Evolutionary conservation across 2,329 filamentous ascomycete genomes (phyloP), one percentile per base, ranked within the genome.

Genomic region (Coniochaeta sp.): DNA sequence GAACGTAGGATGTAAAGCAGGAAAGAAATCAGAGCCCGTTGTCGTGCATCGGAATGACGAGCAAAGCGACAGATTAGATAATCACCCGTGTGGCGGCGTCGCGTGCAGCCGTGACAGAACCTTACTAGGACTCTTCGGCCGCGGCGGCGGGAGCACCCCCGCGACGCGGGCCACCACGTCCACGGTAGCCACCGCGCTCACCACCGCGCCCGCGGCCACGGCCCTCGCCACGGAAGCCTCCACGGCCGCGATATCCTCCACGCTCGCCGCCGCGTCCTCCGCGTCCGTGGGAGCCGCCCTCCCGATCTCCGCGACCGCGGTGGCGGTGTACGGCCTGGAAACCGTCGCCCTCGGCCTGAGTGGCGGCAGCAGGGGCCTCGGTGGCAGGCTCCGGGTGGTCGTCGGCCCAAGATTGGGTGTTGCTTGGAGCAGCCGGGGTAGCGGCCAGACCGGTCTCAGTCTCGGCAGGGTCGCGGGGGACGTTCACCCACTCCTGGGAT

Each of bases 401-500:
- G 68, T 96, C 91, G 28, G 90, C 90, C 90, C 90, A 96, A 68
- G 87, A 91, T 70, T 89, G 86, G 33, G 80, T 79, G 68, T 81
- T 80, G 59, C 76, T 70, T 43, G 77, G 73, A 9, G 77, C 76
- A 7, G 84, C 85, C 55, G 86, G 83, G n/a, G 83, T 85, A 28
- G 85, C 84, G 55, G 80, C 76, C 47, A 85, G 71, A 40, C 84
- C 85, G 40, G 81, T 85, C 63, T 95, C 90, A 6, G 89, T 88
- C 79, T 96, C 91, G 58, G 84, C 77, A 55, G 87, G 82, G 69
- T 93, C 85, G 60, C 88, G 85, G 6, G 47, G 22, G 5, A 81
- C 74, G 59, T 79, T 74, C 62, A 96, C 88, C 84, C 90, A 95
- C 65, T 93, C 89, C 71, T 84, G 82, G 1, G 82, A 83, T 61